phyloP scores from a whole-genome alignment of 2,329 filamentous ascomycete genomes.

The Talaromyces piceae region DNA sequence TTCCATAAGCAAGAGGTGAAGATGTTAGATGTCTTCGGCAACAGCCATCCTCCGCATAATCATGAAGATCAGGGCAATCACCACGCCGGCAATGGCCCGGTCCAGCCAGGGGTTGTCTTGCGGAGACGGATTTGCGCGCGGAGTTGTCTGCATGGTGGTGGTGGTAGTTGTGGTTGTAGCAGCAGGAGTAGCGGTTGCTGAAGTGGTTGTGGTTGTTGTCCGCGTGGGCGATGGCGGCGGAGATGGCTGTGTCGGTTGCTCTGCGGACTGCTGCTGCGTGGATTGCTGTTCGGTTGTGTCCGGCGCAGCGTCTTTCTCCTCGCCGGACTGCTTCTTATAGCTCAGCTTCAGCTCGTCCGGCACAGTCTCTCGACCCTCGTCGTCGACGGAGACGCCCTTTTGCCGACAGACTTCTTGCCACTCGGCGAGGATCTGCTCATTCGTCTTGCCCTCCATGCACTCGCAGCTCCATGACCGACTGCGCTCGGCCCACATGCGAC shows the following conservation, averaged over 20 bases:
- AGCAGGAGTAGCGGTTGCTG: constrained; percentile 34
- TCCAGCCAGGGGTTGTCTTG: constrained; percentile 67
- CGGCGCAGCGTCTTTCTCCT: not conserved
- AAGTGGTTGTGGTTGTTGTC: constrained; percentile 37
- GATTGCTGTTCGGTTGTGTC: too few species aligned
- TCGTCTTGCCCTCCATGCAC: constrained; percentile 56
- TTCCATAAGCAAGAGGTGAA: too few species aligned
- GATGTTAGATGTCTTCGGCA: constrained; percentile 10
- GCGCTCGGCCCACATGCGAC: constrained; percentile 61
- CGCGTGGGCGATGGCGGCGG: constrained; percentile 8
- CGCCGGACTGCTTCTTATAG: constrained; percentile 47
- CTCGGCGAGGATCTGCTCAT: constrained; percentile 66
- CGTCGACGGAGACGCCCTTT: constrained; percentile 33
- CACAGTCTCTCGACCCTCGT: constrained; percentile 32
- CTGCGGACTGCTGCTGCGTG: too few species aligned
- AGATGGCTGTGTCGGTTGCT: not conserved
- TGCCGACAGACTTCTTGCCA: constrained; percentile 53
- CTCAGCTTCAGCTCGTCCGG: constrained; percentile 53
- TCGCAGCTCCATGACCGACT: constrained; percentile 61
- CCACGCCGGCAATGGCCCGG: constrained; percentile 65
- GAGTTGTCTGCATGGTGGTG: not conserved
- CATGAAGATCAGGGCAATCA: constrained; percentile 63
- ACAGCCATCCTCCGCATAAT: constrained; percentile 46
- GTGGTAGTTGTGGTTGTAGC: not conserved
- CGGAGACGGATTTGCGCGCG: constrained; percentile 3